Evolutionary conservation across 1,139 yeast species (phyloP), one percentile per base, ranked within the genome.

Genomic region (Lodderomyces oxycetoniae): DNA sequence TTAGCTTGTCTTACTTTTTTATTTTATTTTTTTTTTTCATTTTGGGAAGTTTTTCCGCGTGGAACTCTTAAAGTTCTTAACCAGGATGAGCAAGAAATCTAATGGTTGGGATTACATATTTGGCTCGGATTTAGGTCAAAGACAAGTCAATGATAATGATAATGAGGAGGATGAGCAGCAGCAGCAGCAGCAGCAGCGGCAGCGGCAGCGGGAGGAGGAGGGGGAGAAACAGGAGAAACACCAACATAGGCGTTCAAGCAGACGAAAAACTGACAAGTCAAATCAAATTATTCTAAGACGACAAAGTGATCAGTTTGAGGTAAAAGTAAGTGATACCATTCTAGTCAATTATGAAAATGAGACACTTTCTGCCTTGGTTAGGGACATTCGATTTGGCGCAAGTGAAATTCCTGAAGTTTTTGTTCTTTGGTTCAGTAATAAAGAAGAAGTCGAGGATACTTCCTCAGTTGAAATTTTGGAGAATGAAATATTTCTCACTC

Each of bases 401-500:
- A 59, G 58, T 26, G 51, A 50, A 22, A 67, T 57, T 38, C 42
- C 71, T 3, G 74, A 66, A 17, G 39, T 73, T 3, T 44, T 48
- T 19, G 71, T 61, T 9, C 33, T 59, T 13, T 63, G 70, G 64
- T 67, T 70, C 36, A 44, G 55, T 4, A 43, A 53, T 25, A 38
- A 45, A 10, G 5, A 38, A 1, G 66, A 63, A 26, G 45, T 61
- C 5, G 55, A 48, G 5, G 20, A 35, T 3, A 42, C 34, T 4
- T 38, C 37, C 4, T 23, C 24, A 10, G 19, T 39, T 3, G 26
- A 28, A n/a, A 22, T 22, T 7, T 22, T 29, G 11, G 17, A 36
- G 11, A 57, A 63, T 41, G 78, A 73, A 44, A 36, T 73, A 8
- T 65, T 69, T 34, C 41, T 73, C 12, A 63, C 77, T 1, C 60